Percentiles rank a stretch among this genome's conserved stretches.
Conservation (phyloP, 345 rosid species). For the Clarkia xantiana region DNA sequence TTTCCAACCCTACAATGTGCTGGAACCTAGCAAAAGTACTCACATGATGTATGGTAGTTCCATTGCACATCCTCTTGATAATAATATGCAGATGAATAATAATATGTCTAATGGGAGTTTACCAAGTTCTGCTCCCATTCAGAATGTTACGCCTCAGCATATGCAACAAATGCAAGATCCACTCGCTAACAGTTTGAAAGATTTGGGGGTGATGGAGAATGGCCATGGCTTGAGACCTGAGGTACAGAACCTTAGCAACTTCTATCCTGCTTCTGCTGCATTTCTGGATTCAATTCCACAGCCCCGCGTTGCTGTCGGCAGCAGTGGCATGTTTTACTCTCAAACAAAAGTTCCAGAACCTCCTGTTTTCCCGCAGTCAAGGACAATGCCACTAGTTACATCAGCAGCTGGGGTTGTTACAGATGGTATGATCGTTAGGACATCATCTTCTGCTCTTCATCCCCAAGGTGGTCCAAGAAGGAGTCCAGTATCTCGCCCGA, state of each 20-base stretch:
- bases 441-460: constrained; percentile 18
- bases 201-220: constrained; percentile 39
- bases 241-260: constrained; percentile 23
- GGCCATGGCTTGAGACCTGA: constrained; percentile 37
- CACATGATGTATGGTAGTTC: constrained; percentile 22
- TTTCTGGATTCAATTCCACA: constrained; percentile 16
- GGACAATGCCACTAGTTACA: constrained; percentile 19
- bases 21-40: constrained; percentile 28
- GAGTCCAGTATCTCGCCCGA: constrained; percentile 68
- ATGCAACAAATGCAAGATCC: constrained; percentile 30
- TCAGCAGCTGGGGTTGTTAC: constrained; percentile 33
- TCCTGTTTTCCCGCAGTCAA: constrained; percentile 28
- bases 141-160: constrained; percentile 18
- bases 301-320: constrained; percentile 3
- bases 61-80: constrained; percentile 28
- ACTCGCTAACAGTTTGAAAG: constrained; percentile 43
- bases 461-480: constrained; percentile 23
- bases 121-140: constrained; percentile 27
- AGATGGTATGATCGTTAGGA: constrained; percentile 29
- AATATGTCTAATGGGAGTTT: constrained; percentile 19
- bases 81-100: constrained; percentile 20
- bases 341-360: constrained; percentile 32
- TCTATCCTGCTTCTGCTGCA: constrained; percentile 25
- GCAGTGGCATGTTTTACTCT: constrained; percentile 7
- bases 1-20: constrained; percentile 28